Percentiles rank a stretch among this genome's conserved stretches.
Conservation (phyloP, 2,329 filamentous ascomycete species). For the Monilinia vaccinii-corymbosi region DNA sequence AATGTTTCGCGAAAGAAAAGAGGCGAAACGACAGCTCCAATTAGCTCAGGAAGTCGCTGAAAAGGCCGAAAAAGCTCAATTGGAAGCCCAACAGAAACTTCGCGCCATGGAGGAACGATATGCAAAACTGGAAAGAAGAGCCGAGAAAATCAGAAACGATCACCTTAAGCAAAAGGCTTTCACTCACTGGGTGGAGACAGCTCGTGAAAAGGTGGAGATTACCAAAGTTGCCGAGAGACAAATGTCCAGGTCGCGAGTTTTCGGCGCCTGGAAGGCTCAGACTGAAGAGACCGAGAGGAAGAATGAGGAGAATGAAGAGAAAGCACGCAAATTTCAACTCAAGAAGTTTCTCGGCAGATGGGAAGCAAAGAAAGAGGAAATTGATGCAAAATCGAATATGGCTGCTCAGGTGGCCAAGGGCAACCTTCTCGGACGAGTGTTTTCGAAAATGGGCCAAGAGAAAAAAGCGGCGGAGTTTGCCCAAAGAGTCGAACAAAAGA, state of each 20-base stretch:
- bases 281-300: slow-evolving; percentile 38
- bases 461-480: slow-evolving; percentile 17
- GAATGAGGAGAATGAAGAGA: slow-evolving; percentile 32
- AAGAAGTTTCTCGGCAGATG: slow-evolving; percentile 47
- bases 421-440: slow-evolving; percentile 24
- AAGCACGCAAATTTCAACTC: slow-evolving; percentile 41
- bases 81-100: slow-evolving; percentile 9
- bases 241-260: slow-evolving; percentile 59
- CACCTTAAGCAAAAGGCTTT: slow-evolving; percentile 57
- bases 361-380: slow-evolving; percentile 21
- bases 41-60: background rate
- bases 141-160: slow-evolving; percentile 53
- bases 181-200: slow-evolving; percentile 58
- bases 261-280: slow-evolving; percentile 60
- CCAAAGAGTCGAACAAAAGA: slow-evolving; percentile 14
- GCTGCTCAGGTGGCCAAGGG: slow-evolving; percentile 28
- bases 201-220: slow-evolving; percentile 54
- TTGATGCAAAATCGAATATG: slow-evolving; percentile 18
- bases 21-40: background rate
- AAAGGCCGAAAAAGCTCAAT: background rate
- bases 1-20: slow-evolving; percentile 24
- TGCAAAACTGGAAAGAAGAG: slow-evolving; percentile 47
- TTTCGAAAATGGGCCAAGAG: slow-evolving; percentile 33
- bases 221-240: slow-evolving; percentile 62
- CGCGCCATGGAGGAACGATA: slow-evolving; percentile 43